phyloP scores from a whole-genome alignment of 2,329 filamentous ascomycete genomes.

The Colletotrichum agaves region DNA sequence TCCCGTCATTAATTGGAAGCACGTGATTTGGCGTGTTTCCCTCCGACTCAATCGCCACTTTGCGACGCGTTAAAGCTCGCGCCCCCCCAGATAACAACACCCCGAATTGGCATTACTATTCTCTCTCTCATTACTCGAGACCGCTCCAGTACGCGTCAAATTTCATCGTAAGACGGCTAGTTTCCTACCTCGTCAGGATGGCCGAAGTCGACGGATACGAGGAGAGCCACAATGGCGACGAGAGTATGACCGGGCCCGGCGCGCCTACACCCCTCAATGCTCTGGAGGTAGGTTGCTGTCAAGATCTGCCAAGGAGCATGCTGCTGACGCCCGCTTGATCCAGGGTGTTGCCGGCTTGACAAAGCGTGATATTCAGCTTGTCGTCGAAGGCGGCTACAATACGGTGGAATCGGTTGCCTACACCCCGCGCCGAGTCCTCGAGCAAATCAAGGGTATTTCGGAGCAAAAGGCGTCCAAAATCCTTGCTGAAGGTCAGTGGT shows the following conservation, averaged over 20 bases:
- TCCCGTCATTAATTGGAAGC: conserved; percentile 31
- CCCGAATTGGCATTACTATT: not conserved
- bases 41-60: conserved; percentile 41
- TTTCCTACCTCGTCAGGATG: conserved; percentile 47
- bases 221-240: conserved; percentile 73
- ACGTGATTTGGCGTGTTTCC: conserved; percentile 53
- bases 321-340: not conserved
- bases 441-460: conserved; percentile 98
- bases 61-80: conserved; percentile 46
- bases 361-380: conserved; percentile 93
- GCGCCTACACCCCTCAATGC: conserved; percentile 90
- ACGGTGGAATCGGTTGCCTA: conserved; percentile 97
- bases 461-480: conserved; percentile 96
- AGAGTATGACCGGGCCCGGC: conserved; percentile 82
- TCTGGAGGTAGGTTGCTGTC: conserved; percentile 74
- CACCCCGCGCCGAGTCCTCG: conserved; percentile 82
- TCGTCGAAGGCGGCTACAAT: conserved; percentile 92
- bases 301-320: not conserved
- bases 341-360: conserved; percentile 90
- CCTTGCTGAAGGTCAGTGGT: conserved; percentile 78
- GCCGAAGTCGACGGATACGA: conserved; percentile 71
- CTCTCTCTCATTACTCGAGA: not conserved
- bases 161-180: not conserved
- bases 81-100: conserved; percentile 1
- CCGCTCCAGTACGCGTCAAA: not conserved